phyloP scores from a whole-genome alignment of 2,329 filamentous ascomycete genomes.

The Monosporascus sp. region DNA sequence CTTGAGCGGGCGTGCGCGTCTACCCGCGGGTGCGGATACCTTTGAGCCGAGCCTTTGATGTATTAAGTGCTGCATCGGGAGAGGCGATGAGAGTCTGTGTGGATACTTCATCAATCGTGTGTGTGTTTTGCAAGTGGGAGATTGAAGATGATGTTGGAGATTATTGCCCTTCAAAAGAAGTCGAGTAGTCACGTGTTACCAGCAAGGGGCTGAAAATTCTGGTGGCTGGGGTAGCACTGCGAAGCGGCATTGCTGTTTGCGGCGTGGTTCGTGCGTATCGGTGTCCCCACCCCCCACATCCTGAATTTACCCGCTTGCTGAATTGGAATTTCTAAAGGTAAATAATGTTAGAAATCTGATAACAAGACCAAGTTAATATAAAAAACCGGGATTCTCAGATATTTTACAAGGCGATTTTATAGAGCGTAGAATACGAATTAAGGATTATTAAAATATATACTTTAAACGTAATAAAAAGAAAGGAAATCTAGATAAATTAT shows the following conservation, averaged over 20 bases:
- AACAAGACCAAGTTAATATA: too few relatives aligned
- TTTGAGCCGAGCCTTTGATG: background rate
- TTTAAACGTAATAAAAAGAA: too few relatives aligned
- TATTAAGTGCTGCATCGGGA: background rate
- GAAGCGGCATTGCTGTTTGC: background rate
- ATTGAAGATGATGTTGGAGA: background rate
- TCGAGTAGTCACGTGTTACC: background rate
- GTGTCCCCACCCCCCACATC: too few relatives aligned
- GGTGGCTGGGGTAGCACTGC: background rate
- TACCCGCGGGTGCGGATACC: constrained; percentile 7
- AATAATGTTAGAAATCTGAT: too few relatives aligned
- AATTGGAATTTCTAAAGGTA: too few relatives aligned
- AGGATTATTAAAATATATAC: too few relatives aligned
- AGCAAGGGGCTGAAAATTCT: background rate
- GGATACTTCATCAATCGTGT: background rate
- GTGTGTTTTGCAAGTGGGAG: background rate
- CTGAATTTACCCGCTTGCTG: too few relatives aligned
- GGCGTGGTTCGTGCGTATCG: background rate
- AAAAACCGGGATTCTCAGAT: too few relatives aligned
- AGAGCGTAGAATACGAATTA: too few relatives aligned
- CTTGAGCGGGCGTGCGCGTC: constrained; percentile 15
- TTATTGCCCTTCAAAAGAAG: background rate
- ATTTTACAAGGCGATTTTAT: too few relatives aligned
- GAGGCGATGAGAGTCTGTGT: background rate
- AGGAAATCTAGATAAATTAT: too few relatives aligned